Evolutionary conservation across 352 stramenopile genomes (phyloP).

Genomic region (Globisporangium polare): DNA sequence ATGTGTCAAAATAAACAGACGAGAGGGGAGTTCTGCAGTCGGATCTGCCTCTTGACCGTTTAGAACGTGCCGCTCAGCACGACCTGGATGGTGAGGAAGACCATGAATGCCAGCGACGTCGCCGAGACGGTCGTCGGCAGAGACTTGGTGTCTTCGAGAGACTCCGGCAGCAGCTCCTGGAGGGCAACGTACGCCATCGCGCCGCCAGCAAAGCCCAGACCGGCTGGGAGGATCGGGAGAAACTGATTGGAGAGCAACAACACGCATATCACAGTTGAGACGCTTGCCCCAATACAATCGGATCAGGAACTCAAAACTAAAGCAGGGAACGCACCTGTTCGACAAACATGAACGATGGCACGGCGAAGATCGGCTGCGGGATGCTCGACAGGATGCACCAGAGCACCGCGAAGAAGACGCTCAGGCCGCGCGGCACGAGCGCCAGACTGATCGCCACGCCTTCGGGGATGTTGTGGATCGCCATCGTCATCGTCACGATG

Average conservation of each 20-base stretch:
- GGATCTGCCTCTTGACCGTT: neutral
- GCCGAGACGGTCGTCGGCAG: conserved; percentile 59
- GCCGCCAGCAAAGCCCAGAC: conserved; percentile 95
- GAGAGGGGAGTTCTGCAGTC: neutral
- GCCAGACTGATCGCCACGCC: conserved; percentile 95
- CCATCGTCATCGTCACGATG: conserved; percentile 97
- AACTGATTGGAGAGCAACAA: conserved; percentile 60
- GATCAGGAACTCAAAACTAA: neutral
- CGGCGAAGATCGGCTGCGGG: conserved; percentile 97
- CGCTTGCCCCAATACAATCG: neutral
- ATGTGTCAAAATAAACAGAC: neutral
- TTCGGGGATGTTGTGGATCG: conserved; percentile 98
- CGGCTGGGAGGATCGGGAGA: conserved; percentile 92
- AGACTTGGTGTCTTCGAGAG: conserved; percentile 82
- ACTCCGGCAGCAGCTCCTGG: conserved; percentile 77
- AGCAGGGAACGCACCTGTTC: conserved; percentile 52
- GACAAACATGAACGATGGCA: conserved; percentile 93
- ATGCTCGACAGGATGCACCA: conserved; percentile 92
- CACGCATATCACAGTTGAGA: conserved; percentile 2
- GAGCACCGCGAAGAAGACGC: conserved; percentile 75
- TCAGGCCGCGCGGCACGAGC: conserved; percentile 92
- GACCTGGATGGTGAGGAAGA: conserved; percentile 82
- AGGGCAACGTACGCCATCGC: conserved; percentile 97
- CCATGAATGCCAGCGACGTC: conserved; percentile 71
- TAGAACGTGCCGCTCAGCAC: conserved; percentile 54